Percentiles rank a stretch among this genome's conserved stretches.
These are phyloP conservation scores for Cladosporium velox DNA, from an alignment of 2,329 filamentous ascomycete genomes.

Conservation along the genomic window DNA sequence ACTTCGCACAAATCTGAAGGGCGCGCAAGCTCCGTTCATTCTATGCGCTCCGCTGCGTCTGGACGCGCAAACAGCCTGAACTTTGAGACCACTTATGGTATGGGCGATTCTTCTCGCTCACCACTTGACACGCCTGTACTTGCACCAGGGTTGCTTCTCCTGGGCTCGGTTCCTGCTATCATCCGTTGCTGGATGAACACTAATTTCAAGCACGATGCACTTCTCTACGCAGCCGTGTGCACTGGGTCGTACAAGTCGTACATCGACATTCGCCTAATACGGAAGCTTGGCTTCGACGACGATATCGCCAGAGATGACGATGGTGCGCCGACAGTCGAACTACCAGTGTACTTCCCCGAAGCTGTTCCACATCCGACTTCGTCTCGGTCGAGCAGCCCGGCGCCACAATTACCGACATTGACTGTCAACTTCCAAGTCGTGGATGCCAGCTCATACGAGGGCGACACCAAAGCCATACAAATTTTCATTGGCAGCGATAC, in stretches of 20 bases:
- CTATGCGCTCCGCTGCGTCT: constrained; percentile 73
- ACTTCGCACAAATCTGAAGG: constrained; percentile 96
- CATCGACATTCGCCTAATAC: constrained; percentile 74
- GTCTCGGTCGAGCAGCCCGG: constrained; percentile 71
- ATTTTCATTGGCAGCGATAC: constrained; percentile 90
- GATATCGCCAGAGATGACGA: constrained; percentile 50
- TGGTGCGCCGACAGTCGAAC: constrained; percentile 67
- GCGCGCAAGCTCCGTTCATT: constrained; percentile 84
- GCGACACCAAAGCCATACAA: constrained; percentile 66
- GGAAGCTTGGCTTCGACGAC: constrained; percentile 70
- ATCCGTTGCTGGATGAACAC: constrained; percentile 93
- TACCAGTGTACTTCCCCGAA: constrained; percentile 87
- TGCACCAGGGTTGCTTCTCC: constrained; percentile 78
- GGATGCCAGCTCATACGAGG: constrained; percentile 55
- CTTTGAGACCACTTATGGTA: constrained; percentile 72
- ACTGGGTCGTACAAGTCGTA: constrained; percentile 87
- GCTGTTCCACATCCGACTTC: constrained; percentile 78
- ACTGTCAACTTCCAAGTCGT: constrained; percentile 75
- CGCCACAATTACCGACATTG: constrained; percentile 78
- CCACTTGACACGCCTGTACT: constrained; percentile 72
- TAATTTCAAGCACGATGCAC: constrained; percentile 83
- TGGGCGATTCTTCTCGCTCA: constrained; percentile 65
- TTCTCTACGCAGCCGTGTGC: constrained; percentile 90
- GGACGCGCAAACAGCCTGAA: constrained; percentile 87
- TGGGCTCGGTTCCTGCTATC: constrained; percentile 89